Conservation (phyloP, 1,139 yeast genomes). For the Saccharomycopsis hybrid region DNA sequence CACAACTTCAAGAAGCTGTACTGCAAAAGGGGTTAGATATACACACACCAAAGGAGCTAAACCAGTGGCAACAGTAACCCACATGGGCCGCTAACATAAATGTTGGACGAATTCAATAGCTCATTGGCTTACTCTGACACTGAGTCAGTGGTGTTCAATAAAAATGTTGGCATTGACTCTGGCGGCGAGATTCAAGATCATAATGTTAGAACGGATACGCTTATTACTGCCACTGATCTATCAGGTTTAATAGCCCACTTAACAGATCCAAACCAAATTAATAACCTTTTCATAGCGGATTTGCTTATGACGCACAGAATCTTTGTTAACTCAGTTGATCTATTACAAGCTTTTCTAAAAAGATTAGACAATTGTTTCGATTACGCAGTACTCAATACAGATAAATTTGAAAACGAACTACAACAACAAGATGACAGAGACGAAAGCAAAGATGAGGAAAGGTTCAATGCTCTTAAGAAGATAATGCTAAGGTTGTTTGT, state of each 20-base stretch:
- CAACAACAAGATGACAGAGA: constrained; percentile 17
- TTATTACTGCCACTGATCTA: constrained; percentile 3
- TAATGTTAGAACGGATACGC: background rate
- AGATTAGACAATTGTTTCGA: constrained; percentile 70
- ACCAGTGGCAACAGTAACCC: no score
- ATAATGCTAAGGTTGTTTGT: constrained; percentile 84
- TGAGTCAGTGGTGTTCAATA: background rate
- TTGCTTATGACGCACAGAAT: constrained; percentile 80
- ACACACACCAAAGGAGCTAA: no score
- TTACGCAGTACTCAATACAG: constrained; percentile 27
- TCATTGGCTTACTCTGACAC: background rate
- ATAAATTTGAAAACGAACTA: constrained; percentile 3
- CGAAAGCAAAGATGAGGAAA: constrained; percentile 28
- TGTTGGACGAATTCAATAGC: constrained; percentile 24
- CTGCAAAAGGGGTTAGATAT: no score
- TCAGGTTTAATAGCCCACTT: constrained; percentile 51
- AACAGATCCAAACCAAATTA: constrained; percentile 73
- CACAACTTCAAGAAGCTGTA: no score
- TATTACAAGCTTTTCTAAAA: constrained; percentile 55
- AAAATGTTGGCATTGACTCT: background rate
- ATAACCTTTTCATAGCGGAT: constrained; percentile 73
- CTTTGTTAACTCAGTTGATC: constrained; percentile 50
- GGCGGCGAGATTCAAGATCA: background rate
- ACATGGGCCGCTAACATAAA: no score
- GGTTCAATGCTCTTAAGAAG: constrained; percentile 52